A percentile compares a stretch with the other conserved stretches of the same genome.
Evolutionary conservation across 1,139 yeast species (phyloP).

Genomic region (Geotrichum bryndzae): DNA sequence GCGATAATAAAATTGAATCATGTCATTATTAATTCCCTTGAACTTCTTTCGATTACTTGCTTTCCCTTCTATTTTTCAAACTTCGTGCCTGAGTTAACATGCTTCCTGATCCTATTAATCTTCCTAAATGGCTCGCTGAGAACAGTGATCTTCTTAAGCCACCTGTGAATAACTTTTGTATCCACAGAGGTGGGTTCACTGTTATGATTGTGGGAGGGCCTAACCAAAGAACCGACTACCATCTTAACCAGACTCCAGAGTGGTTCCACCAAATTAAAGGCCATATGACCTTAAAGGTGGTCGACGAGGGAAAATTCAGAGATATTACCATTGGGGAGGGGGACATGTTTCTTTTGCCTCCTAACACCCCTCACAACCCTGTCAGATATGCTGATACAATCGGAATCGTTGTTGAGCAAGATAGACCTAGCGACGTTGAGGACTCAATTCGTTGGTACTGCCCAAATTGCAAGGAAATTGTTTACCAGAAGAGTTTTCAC

Average conservation of each 20-base stretch:
- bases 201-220: conserved; percentile 96
- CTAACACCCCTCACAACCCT: conserved; percentile 85
- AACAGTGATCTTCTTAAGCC: conserved; percentile 73
- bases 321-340: conserved; percentile 78
- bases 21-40: neutral
- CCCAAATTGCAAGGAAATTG: conserved; percentile 53
- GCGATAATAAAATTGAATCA: neutral
- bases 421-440: conserved; percentile 62
- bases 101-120: conserved; percentile 67
- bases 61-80: neutral
- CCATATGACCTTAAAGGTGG: conserved; percentile 75
- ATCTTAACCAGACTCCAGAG: conserved; percentile 89
- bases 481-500: conserved; percentile 66
- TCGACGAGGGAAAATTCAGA: conserved; percentile 70
- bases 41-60: neutral
- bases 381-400: conserved; percentile 79
- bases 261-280: conserved; percentile 89
- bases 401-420: conserved; percentile 93
- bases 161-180: conserved; percentile 86
- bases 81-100: conserved; percentile 32
- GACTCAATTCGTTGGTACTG: conserved; percentile 89
- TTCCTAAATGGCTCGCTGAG: conserved; percentile 74
- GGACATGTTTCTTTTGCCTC: conserved; percentile 76
- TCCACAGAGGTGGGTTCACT: conserved; percentile 87
- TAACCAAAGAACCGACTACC: conserved; percentile 88